Conservation (phyloP, 768 basidiomycete species). For the Rhodotorula kratochvilovae region DNA sequence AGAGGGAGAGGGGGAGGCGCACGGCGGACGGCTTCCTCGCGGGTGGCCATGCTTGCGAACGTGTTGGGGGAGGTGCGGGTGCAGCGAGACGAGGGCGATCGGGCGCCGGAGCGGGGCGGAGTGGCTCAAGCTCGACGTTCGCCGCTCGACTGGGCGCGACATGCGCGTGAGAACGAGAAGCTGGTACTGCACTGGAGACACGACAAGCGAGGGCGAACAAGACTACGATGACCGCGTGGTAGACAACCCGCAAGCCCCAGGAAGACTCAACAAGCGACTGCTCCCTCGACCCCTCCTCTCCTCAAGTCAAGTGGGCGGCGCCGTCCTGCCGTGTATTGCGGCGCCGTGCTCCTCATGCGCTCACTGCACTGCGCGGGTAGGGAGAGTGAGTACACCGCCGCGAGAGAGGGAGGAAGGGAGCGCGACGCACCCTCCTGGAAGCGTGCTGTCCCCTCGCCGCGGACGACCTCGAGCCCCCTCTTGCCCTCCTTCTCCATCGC, state of each 20-base stretch:
- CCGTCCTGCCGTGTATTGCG: too few relatives aligned
- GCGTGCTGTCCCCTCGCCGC: constrained; percentile 49
- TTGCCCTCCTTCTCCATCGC: constrained; percentile 51
- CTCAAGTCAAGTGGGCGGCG: too few relatives aligned
- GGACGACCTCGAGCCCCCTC: constrained; percentile 42
- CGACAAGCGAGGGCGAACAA: too few relatives aligned
- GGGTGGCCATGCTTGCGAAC: not conserved
- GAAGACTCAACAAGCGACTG: too few relatives aligned
- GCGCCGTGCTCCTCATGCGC: not conserved
- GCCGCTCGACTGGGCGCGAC: not conserved
- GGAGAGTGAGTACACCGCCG: not conserved
- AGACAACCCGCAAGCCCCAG: too few relatives aligned
- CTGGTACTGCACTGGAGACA: too few relatives aligned
- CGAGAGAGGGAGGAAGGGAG: not conserved
- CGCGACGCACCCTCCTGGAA: constrained; percentile 50
- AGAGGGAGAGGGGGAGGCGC: not conserved
- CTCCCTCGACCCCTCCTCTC: too few relatives aligned
- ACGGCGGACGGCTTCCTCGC: constrained; percentile 25
- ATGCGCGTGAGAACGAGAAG: too few relatives aligned
- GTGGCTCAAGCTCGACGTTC: not conserved
- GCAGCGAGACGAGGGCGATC: not conserved
- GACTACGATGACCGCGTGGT: too few relatives aligned
- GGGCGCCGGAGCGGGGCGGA: too few relatives aligned
- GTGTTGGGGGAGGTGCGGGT: not conserved
- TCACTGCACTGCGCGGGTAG: not conserved